These are phyloP conservation scores for Globisporangium canariense DNA, from an alignment of 352 stramenopile species.

Conservation along the genomic window DNA sequence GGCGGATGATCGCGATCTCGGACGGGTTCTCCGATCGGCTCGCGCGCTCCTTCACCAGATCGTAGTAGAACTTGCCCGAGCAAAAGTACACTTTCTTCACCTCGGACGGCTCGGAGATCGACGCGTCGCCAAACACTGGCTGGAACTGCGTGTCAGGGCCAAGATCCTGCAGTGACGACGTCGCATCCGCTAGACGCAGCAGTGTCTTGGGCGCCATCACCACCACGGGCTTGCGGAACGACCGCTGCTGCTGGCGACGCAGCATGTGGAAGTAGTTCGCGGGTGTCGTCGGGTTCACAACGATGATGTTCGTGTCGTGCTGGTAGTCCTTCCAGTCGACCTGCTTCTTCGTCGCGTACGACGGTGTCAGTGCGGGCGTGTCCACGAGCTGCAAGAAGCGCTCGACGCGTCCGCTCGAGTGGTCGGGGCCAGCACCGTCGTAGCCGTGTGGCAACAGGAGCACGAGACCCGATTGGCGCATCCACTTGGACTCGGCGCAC, in stretches of 20 bases:
- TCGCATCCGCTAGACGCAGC: slow-evolving; percentile 61
- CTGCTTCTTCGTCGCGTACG: slow-evolving; percentile 26
- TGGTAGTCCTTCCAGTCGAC: slow-evolving; percentile 55
- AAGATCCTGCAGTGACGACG: slow-evolving; percentile 62
- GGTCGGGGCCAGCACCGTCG: slow-evolving; percentile 84
- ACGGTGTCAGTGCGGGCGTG: slow-evolving; percentile 47
- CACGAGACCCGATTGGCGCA: slow-evolving; percentile 81
- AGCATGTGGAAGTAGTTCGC: slow-evolving; percentile 97
- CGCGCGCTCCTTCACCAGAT: slow-evolving; percentile 66
- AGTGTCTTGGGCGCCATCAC: slow-evolving; percentile 82
- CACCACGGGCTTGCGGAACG: slow-evolving; percentile 73
- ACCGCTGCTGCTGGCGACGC: slow-evolving; percentile 82
- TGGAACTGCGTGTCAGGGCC: slow-evolving; percentile 57
- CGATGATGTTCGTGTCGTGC: slow-evolving; percentile 82
- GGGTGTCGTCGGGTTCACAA: slow-evolving; percentile 83
- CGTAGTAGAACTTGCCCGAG: slow-evolving; percentile 87
- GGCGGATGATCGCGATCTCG: slow-evolving; percentile 62
- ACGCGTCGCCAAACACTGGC: slow-evolving; percentile 58
- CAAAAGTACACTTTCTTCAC: slow-evolving; percentile 77
- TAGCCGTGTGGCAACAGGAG: slow-evolving; percentile 87
- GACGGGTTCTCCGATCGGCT: slow-evolving; percentile 37
- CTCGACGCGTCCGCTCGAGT: slow-evolving; percentile 81
- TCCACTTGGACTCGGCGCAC: slow-evolving; percentile 88
- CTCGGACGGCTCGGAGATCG: slow-evolving; percentile 37
- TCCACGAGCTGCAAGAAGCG: slow-evolving; percentile 88